Evolutionary conservation across 106 monocot species (phyloP).

Genomic region (Phalaenopsis equestris): DNA sequence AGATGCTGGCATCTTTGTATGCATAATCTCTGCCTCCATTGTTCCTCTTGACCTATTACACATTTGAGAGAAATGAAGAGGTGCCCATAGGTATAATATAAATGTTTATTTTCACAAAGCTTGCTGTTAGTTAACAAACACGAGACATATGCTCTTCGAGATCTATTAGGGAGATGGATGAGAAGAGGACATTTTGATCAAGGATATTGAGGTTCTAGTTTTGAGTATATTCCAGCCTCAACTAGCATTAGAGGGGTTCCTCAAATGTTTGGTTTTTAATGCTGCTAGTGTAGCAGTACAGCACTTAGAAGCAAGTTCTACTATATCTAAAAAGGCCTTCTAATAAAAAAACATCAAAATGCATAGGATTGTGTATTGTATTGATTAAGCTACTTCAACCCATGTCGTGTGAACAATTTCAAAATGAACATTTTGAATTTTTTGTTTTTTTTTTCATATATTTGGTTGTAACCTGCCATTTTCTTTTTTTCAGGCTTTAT

Average conservation of each 20-base stretch:
- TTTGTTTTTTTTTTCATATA: neutral
- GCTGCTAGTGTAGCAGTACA: neutral
- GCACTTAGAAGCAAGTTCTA: neutral
- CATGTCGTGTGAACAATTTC: neutral
- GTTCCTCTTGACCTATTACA: neutral
- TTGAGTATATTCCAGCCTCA: neutral
- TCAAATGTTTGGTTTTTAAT: neutral
- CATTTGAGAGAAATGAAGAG: neutral
- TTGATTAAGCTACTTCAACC: neutral
- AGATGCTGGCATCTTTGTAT: neutral
- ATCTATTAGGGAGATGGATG: neutral
- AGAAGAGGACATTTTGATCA: neutral
- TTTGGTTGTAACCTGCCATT: neutral
- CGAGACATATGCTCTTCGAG: neutral
- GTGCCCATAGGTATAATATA: neutral
- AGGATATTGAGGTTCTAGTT: neutral
- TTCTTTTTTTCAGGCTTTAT: slow-evolving; percentile 68
- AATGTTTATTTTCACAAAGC: neutral
- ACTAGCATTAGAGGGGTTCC: too few species aligned
- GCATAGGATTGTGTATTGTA: neutral
- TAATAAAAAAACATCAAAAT: neutral
- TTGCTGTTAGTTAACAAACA: neutral
- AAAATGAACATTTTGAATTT: neutral
- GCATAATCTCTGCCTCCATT: neutral
- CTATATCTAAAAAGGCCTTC: neutral